Evolutionary conservation across 768 basidiomycete genomes (phyloP).

Genomic region (Clavaria fumosa): DNA sequence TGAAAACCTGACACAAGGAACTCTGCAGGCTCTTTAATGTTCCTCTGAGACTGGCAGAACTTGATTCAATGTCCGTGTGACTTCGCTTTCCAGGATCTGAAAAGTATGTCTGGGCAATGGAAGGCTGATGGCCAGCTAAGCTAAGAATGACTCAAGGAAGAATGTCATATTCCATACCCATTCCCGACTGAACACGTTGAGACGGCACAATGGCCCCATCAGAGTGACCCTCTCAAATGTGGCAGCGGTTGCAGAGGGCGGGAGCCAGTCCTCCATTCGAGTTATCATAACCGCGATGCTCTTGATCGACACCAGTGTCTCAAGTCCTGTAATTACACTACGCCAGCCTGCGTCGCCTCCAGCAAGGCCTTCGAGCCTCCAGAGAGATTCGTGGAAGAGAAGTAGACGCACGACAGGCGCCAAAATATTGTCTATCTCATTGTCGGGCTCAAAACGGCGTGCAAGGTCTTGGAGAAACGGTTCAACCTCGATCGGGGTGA

Average conservation of each 20-base stretch:
- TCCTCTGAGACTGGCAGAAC: constrained; percentile 72
- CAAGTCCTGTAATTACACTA: constrained; percentile 67
- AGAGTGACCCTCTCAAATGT: constrained; percentile 53
- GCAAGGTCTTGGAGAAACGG: constrained; percentile 76
- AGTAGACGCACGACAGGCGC: constrained; percentile 51
- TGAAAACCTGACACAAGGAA: constrained; percentile 62
- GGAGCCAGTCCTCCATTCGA: constrained; percentile 60
- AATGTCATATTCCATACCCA: constrained; percentile 54
- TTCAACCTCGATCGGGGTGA: constrained; percentile 56
- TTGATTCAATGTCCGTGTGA: constrained; percentile 62
- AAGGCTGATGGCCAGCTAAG: constrained; percentile 34
- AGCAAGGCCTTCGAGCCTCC: constrained; percentile 50
- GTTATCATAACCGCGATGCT: constrained; percentile 71
- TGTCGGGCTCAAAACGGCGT: constrained; percentile 62
- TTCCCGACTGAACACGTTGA: constrained; percentile 80
- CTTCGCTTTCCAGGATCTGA: constrained; percentile 68
- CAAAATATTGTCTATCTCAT: constrained; percentile 67
- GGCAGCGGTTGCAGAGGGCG: constrained; percentile 37
- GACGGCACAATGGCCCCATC: constrained; percentile 70
- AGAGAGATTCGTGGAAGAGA: constrained; percentile 49
- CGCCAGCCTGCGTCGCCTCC: constrained; percentile 75
- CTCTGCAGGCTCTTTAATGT: constrained; percentile 80
- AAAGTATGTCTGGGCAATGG: constrained; percentile 67
- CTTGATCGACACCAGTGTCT: constrained; percentile 69
- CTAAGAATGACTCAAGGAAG: constrained; percentile 4